Percentiles rank a stretch among this genome's conserved stretches.
phyloP scores from a whole-genome alignment of 1,139 yeast species.

The Nakaseomyces uthaithaninus region DNA sequence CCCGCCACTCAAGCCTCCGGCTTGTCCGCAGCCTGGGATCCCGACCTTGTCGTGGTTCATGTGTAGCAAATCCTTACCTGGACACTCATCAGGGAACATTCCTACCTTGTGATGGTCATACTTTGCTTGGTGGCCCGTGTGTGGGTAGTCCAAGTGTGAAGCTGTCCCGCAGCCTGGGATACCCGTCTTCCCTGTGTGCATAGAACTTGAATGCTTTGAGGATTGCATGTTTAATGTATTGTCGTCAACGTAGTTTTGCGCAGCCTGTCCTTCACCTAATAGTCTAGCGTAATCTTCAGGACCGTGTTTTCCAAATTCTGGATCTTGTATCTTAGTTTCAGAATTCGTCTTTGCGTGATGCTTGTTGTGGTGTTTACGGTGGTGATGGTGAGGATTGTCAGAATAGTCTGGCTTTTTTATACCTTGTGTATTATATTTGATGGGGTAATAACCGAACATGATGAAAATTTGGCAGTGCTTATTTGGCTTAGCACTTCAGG shows the following conservation, averaged over 20 bases:
- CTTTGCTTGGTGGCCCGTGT: constrained; percentile 1
- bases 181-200: constrained; percentile 4
- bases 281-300: constrained; percentile 12
- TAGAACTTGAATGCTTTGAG: constrained; percentile 8
- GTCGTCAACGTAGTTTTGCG: constrained; percentile 11
- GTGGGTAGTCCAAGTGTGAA: constrained; percentile 5
- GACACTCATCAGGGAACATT: constrained; percentile 11
- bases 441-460: constrained; percentile 2
- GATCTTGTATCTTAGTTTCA: too few species aligned
- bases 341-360: neutral
- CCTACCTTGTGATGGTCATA: constrained; percentile 8
- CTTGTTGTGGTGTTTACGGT: neutral
- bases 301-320: constrained; percentile 10
- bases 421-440: constrained; percentile 4
- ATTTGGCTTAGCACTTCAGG: neutral
- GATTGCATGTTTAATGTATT: constrained; percentile 9
- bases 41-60: constrained; percentile 9
- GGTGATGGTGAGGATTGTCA: constrained; percentile 2
- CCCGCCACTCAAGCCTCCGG: neutral
- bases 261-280: constrained; percentile 16
- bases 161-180: constrained; percentile 8
- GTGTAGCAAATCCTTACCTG: constrained; percentile 8
- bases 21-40: constrained; percentile 17
- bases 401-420: constrained; percentile 5
- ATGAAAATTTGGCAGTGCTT: neutral